phyloP scores from a whole-genome alignment of 2,329 filamentous ascomycete species.

The Ceratocystis papillata region DNA sequence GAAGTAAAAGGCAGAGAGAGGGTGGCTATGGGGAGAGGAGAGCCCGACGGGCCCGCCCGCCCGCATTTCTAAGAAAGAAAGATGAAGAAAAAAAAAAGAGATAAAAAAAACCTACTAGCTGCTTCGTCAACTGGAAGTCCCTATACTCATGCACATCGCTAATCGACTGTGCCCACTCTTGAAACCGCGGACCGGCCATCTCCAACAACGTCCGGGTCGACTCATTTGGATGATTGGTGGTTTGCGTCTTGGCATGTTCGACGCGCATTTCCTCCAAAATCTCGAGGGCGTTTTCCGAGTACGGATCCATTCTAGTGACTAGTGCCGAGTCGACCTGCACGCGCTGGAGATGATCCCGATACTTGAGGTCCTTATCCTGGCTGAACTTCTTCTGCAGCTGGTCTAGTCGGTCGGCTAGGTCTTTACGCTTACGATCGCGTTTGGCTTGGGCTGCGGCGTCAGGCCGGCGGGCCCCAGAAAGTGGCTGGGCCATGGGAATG shows the following conservation, averaged over 20 bases:
- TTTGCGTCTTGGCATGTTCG: slow-evolving; percentile 41
- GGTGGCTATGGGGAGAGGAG: neutral
- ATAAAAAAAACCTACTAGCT: slow-evolving; percentile 53
- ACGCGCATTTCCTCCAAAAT: slow-evolving; percentile 55
- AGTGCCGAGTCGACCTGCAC: slow-evolving; percentile 85
- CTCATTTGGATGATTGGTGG: slow-evolving; percentile 33
- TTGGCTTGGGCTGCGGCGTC: slow-evolving; percentile 54
- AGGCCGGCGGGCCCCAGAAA: slow-evolving; percentile 31
- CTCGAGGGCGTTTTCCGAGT: slow-evolving; percentile 60
- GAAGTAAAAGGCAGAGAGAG: neutral
- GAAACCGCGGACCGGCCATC: slow-evolving; percentile 74
- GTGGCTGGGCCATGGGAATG: slow-evolving; percentile 23
- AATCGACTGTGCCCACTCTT: slow-evolving; percentile 73
- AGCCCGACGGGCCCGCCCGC: too few relatives aligned
- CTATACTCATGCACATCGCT: slow-evolving; percentile 81
- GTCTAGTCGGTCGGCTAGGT: slow-evolving; percentile 66
- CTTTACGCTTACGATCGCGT: slow-evolving; percentile 78
- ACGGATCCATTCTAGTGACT: slow-evolving; percentile 75
- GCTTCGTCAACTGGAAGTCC: slow-evolving; percentile 69
- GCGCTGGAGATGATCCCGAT: slow-evolving; percentile 78
- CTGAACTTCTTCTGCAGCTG: slow-evolving; percentile 68
- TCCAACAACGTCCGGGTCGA: slow-evolving; percentile 49
- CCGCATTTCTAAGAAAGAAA: neutral
- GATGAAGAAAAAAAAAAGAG: neutral
- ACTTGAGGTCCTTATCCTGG: slow-evolving; percentile 70